phyloP scores from a whole-genome alignment of 2,329 filamentous ascomycete species.

The Ambrosiella beaveri region DNA sequence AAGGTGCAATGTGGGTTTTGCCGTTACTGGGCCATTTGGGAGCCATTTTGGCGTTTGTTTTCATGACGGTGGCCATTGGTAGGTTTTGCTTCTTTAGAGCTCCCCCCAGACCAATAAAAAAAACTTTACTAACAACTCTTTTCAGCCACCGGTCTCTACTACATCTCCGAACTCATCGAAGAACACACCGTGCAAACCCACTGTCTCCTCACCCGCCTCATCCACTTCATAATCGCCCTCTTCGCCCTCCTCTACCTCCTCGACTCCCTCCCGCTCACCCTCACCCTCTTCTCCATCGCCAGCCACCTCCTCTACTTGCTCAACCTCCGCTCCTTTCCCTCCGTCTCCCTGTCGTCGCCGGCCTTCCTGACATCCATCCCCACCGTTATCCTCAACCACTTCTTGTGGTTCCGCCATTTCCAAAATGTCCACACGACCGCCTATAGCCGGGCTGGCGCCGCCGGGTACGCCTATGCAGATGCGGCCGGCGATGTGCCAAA shows the following conservation, averaged over 20 bases:
- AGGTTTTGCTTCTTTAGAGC: slow-evolving; percentile 17
- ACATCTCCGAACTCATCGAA: slow-evolving; percentile 93
- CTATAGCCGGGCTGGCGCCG: slow-evolving; percentile 22
- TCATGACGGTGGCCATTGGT: slow-evolving; percentile 89
- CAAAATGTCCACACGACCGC: slow-evolving; percentile 36
- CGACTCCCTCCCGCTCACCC: slow-evolving; percentile 60
- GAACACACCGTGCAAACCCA: slow-evolving; percentile 91
- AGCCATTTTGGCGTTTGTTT: slow-evolving; percentile 74
- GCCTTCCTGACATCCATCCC: slow-evolving; percentile 64
- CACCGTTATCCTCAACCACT: slow-evolving; percentile 79
- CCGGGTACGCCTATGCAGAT: slow-evolving; percentile 35
- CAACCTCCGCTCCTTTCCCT: slow-evolving; percentile 58
- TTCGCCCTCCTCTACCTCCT: slow-evolving; percentile 56
- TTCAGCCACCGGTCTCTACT: slow-evolving; percentile 92
- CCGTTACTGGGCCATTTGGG: slow-evolving; percentile 82
- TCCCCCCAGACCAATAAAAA: not conserved
- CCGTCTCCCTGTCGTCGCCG: slow-evolving; percentile 76
- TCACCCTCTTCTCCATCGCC: slow-evolving; percentile 57
- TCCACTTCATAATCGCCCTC: slow-evolving; percentile 71
- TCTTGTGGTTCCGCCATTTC: slow-evolving; percentile 91
- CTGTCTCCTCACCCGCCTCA: slow-evolving; percentile 66
- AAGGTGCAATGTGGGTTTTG: slow-evolving; percentile 72
- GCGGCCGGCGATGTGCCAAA: slow-evolving; percentile 44
- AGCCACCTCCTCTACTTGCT: slow-evolving; percentile 77
- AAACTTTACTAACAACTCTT: not conserved